These are phyloP conservation scores for Platanus orientalis DNA, from an alignment of 164 flowering plant genomes.

Conservation along the genomic window DNA sequence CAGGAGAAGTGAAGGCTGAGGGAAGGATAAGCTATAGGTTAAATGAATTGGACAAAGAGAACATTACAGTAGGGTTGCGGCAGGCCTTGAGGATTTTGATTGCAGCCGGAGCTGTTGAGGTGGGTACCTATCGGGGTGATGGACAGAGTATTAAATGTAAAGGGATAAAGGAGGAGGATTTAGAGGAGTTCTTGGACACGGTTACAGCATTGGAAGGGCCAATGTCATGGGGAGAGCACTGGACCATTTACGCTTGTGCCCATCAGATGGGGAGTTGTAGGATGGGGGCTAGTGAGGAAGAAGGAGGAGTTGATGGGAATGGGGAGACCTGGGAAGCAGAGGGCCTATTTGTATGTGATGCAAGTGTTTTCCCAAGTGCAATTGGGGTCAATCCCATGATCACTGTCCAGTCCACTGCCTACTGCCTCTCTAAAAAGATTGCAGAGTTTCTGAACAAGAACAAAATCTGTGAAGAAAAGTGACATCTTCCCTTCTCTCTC, in stretches of 20 bases:
- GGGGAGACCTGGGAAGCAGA: too few species aligned
- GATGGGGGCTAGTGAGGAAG: slow-evolving; percentile 32
- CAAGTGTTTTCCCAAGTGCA: too few species aligned
- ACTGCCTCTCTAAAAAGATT: too few species aligned
- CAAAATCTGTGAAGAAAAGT: not conserved
- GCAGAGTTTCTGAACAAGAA: slow-evolving; percentile 11
- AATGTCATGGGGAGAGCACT: slow-evolving; percentile 17
- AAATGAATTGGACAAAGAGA: slow-evolving; percentile 24
- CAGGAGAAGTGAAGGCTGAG: too few species aligned
- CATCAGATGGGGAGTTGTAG: too few species aligned
- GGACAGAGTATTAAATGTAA: slow-evolving; percentile 28
- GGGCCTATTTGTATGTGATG: too few species aligned
- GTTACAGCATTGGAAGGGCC: slow-evolving; percentile 20
- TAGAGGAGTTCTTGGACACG: too few species aligned
- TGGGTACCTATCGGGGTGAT: too few species aligned
- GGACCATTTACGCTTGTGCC: slow-evolving; percentile 28
- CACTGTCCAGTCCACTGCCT: slow-evolving; percentile 42
- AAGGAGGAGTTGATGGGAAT: slow-evolving; percentile 37
- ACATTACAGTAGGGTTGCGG: slow-evolving; percentile 26
- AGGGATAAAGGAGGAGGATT: slow-evolving; percentile 27
- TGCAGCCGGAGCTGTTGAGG: slow-evolving; percentile 46
- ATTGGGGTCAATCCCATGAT: too few species aligned
- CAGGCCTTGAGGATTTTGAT: slow-evolving; percentile 31
- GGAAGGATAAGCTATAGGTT: too few species aligned
- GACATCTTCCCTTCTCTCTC: slow-evolving; percentile 8